phyloP scores from a whole-genome alignment of 2,329 filamentous ascomycete species.

The Colletotrichum costaricense region DNA sequence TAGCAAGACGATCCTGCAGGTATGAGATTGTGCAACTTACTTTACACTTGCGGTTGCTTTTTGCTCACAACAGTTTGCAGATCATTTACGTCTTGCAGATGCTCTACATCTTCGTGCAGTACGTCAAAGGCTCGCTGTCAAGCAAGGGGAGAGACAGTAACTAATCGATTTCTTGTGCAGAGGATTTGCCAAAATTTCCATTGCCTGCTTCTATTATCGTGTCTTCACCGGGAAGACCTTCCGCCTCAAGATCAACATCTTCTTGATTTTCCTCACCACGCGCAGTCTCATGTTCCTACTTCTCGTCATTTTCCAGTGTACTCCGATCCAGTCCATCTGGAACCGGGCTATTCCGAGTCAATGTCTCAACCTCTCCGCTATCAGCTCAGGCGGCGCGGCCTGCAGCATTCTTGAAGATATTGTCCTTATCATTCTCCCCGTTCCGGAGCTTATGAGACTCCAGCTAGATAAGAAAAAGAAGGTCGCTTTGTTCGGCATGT shows the following conservation, averaged over 20 bases:
- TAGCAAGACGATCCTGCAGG: constrained; percentile 25
- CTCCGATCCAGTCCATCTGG: constrained; percentile 36
- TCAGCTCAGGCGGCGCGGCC: constrained; percentile 22
- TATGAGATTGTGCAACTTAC: neutral
- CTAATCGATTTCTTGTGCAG: neutral
- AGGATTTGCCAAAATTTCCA: constrained; percentile 39
- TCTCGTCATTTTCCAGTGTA: constrained; percentile 38
- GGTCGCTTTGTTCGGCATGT: constrained; percentile 23
- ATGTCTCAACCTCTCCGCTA: constrained; percentile 25
- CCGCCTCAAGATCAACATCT: constrained; percentile 15
- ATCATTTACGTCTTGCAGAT: constrained; percentile 38
- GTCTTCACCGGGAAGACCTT: constrained; percentile 31
- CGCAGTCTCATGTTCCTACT: constrained; percentile 28
- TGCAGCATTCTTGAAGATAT: constrained; percentile 34
- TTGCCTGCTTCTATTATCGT: constrained; percentile 39
- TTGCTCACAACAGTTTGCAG: neutral
- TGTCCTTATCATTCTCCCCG: constrained; percentile 31
- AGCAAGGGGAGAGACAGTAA: neutral
- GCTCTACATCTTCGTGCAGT: constrained; percentile 39
- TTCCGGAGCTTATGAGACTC: constrained; percentile 31
- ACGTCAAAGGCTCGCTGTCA: no score
- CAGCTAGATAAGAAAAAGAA: constrained; percentile 22
- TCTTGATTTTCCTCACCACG: constrained; percentile 28
- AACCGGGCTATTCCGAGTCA: constrained; percentile 10
- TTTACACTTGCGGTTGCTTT: neutral